Evolutionary conservation across 208 protist genomes (phyloP), one percentile per base, ranked within the genome.

Genomic region (Crithidia bombi): DNA sequence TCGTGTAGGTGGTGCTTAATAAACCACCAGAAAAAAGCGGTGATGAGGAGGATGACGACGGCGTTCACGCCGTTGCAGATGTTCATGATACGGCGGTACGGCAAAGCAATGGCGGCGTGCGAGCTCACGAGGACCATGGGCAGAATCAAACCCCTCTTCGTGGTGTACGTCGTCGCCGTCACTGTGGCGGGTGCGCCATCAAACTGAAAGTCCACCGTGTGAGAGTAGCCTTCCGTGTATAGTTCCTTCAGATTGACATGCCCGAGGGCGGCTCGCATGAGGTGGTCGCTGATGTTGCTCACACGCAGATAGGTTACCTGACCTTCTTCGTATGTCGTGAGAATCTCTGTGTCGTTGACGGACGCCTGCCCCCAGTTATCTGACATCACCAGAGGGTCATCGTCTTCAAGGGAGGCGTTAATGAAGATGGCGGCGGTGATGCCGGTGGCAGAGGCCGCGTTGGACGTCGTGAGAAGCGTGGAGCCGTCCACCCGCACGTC

Each of bases 181-280:
- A 54, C 54, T 15, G 25, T 47, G 46, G 46, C 43, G 4, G 36
- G 70, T 17, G 56, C 46, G 14, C 32, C 54, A 0, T 59, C 28
- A 46, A 41, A 59, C 23, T 23, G 44, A 15, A 69, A 76, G 28
- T 62, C 36, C 14, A 47, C 32, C 7, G 33, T 62, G 19, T 36
- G 38, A 35, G 33, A 36, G 47, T 75, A 12, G 17, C 43, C 63
- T 7, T 36, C 47, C 23, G 46, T 17, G 25, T 56, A 51, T 32
- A 78, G 47, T 12, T 12, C 50, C 10, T 32, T 30, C 23, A 80
- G 28, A 52, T 73, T 33, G 25, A 85, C 26, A 49, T 78, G 68
- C 65, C 49, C 61, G n/a, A 85, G 49, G 10, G 75, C 80, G 12
- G 61, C 64, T 7, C 65, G 47, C 75, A 85, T 76, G 47, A 85